Percentiles rank a stretch among this genome's conserved stretches.
Conservation (phyloP, 129 eudicot species). For the Mikania micrantha region DNA sequence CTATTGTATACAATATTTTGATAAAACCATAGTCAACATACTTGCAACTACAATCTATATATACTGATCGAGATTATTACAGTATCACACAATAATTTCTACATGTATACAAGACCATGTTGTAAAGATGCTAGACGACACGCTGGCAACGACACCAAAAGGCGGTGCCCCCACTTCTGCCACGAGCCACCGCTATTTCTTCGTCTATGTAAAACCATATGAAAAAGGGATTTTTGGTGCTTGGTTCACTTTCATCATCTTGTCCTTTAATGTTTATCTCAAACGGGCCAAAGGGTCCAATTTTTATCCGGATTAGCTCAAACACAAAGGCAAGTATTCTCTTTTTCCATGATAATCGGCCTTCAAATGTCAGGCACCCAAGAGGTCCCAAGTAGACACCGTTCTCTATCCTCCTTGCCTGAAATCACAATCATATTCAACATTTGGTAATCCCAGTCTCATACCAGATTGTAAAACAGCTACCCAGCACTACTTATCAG, state of each 20-base stretch:
- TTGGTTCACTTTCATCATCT: conserved; percentile 77
- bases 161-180: conserved; percentile 95
- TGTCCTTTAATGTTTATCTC: conserved; percentile 67
- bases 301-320: conserved; percentile 61
- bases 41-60: not conserved
- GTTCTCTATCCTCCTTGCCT: conserved; percentile 96
- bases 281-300: conserved; percentile 72
- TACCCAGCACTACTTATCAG: too few species aligned
- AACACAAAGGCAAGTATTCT: conserved; percentile 84
- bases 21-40: not conserved
- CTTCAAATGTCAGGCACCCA: conserved; percentile 83
- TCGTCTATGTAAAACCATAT: conserved; percentile 88
- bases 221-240: conserved; percentile 81
- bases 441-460: not conserved
- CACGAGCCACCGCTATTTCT: conserved; percentile 96
- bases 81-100: not conserved
- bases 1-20: too few species aligned
- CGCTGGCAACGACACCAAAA: conserved; percentile 89
- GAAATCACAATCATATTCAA: not conserved
- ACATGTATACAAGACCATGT: not conserved
- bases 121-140: conserved; percentile 9
- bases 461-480: not conserved
- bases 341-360: conserved; percentile 85
- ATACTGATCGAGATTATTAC: not conserved
- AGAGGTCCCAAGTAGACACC: conserved; percentile 85